Conservation (phyloP, 1,284 basidiomycete genomes). For the Naganishia sp. region DNA sequence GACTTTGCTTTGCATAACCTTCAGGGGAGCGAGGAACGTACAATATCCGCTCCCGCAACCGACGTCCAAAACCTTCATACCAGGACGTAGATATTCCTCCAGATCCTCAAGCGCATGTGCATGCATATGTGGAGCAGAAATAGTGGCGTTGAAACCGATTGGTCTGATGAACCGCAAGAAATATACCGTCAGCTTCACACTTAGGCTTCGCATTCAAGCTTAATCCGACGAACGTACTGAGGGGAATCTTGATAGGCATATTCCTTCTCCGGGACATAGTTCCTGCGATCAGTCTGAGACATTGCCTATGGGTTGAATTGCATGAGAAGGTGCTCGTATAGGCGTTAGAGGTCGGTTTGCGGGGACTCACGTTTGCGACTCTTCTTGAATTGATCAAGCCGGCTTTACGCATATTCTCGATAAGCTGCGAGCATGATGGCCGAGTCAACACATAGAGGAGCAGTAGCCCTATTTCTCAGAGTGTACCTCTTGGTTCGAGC, state of each 20-base stretch:
- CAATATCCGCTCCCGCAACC: slow-evolving; percentile 65
- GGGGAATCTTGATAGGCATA: slow-evolving; percentile 49
- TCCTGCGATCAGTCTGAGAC: slow-evolving; percentile 48
- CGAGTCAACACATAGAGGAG: not conserved
- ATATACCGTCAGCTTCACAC: slow-evolving; percentile 2
- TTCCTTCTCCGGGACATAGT: slow-evolving; percentile 43
- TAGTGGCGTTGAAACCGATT: slow-evolving; percentile 53
- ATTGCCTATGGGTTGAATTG: slow-evolving; percentile 42
- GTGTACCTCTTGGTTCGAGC: slow-evolving; percentile 17
- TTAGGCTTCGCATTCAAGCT: not conserved
- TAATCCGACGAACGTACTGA: slow-evolving; percentile 42
- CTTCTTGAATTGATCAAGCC: slow-evolving; percentile 43
- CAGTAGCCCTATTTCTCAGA: not conserved
- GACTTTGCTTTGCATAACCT: no score
- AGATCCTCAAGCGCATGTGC: slow-evolving; percentile 50
- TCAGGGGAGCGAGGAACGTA: slow-evolving; percentile 53
- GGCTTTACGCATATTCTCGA: slow-evolving; percentile 43
- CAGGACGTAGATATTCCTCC: slow-evolving; percentile 38
- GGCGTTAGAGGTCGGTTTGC: not conserved
- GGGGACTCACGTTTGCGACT: slow-evolving; percentile 43
- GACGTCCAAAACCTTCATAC: slow-evolving; percentile 47
- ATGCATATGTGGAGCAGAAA: slow-evolving; percentile 55
- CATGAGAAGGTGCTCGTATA: no score
- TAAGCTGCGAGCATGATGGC: slow-evolving; percentile 39
- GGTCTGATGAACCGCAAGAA: slow-evolving; percentile 35